Percentiles rank a stretch among this genome's conserved stretches.
Conservation (phyloP, 352 stramenopile genomes). For the Achlya hypogyna region DNA sequence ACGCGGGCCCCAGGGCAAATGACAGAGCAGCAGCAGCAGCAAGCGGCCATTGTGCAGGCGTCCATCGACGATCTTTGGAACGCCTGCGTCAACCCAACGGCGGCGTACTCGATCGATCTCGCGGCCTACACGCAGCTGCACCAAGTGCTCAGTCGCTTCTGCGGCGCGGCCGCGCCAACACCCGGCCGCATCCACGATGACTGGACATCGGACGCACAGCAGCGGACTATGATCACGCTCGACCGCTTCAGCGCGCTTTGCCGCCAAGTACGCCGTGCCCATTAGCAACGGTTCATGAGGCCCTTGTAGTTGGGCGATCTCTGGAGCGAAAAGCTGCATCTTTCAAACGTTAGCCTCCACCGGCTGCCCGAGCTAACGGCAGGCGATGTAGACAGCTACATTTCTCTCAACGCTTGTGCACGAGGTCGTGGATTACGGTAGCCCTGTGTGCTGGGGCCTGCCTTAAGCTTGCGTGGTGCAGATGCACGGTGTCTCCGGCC, state of each 20-base stretch:
- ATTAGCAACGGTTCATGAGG: not conserved
- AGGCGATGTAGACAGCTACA: not conserved
- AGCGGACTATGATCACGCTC: not conserved
- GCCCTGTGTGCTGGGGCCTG: not conserved
- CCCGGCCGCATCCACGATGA: not conserved
- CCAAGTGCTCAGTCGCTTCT: not conserved
- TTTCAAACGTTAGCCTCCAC: not conserved
- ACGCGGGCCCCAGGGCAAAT: not conserved
- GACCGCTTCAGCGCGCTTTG: not conserved
- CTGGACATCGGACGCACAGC: not conserved
- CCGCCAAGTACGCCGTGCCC: not conserved
- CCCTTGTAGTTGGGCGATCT: not conserved
- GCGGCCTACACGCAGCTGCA: not conserved
- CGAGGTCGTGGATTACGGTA: not conserved
- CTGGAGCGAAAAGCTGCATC: not conserved
- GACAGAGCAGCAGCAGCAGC: not conserved
- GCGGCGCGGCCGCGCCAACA: not conserved
- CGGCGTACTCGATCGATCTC: not conserved
- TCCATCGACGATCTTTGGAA: conserved; percentile 1
- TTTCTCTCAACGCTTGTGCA: not conserved
- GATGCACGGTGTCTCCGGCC: not conserved
- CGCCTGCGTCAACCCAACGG: not conserved
- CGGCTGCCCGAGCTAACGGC: not conserved
- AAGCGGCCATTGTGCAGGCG: not conserved
- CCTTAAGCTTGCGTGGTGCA: not conserved